Evolutionary conservation across 2,329 filamentous ascomycete genomes (phyloP), one percentile per base, ranked within the genome.

Genomic region (Colletotrichum theobromicola): DNA sequence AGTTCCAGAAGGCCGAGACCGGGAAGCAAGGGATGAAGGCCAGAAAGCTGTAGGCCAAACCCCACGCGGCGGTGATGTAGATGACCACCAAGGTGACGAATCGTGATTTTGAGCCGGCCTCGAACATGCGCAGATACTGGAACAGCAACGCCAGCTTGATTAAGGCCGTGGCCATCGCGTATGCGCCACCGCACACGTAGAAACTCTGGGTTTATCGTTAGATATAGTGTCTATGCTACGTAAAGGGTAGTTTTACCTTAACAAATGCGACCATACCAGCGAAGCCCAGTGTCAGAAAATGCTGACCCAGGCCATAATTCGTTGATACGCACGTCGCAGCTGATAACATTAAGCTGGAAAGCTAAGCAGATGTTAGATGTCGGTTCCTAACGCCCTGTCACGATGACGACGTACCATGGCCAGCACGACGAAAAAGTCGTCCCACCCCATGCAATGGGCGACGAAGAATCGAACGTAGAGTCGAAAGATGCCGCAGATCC

Each of bases 1-100:
- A 78, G 50, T 81, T 46, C 81, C 82, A 83, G 74, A 82, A 84
- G 2, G 78, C 79, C 7, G 75, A 76, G 2, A 84, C 75, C 2
- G 81, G 81, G 26, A 80, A 76, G 66, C 82, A 84, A 1, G 83
- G 83, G 1, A 82, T 67, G 79, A 79, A 83, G n/a, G 81, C 79
- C 21, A 83, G 67, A 26, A 82, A 77, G 8, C 78, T 79, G 60
- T 81, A 83, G 2, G 77, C 77, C 30, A 79, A 13, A 1, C 82
- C 82, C 82, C 82, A 83, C 2, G 80, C 75, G 2, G 78, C 79
- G 2, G 80, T 81, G 60, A 82, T 77, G 8, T 77, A 60, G 58
- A 80, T 79, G 26, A 80, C 63, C 18, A 72, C 28, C 16, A 80
- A 32, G 12, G 78, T 77, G n/a, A 82, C 18, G 32, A 60, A 35